Base-by-base conservation (phyloP, 352 stramenopile genomes). In the Phytophthora aleatoria region DNA sequence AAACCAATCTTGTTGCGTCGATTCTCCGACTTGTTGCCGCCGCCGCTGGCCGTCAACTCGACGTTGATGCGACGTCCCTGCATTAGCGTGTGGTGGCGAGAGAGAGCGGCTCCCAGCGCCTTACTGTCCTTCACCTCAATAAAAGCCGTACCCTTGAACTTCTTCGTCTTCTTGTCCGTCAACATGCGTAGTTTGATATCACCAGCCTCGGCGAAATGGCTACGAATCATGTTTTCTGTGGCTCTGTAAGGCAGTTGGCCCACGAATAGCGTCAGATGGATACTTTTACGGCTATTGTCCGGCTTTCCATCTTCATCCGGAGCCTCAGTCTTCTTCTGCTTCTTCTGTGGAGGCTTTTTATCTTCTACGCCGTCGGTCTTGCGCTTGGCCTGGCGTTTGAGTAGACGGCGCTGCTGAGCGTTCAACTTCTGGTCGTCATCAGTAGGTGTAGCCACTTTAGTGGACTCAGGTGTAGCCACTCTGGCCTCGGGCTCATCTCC, bases 101-200 rank as follows among this genome's bases (percentile, higher is more conserved):
- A 88, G 6, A 95, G 74, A 10, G 87, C 87, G 0, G 85, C 85
- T 8, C 85, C 87, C 5, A 94, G 70, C 30, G 87, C 83, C 68
- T 92, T 93, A 62, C 77, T 91, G 67, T 95, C 87, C 59, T 79
- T 76, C 35, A 95, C 87, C 48, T 95, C 85, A 31, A 95, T 94
- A 55, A 95, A 95, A 13, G 87, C 87, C 48, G 77, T 93, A 64
- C 87, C 87, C 45, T 90, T 92, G 57, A 94, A 95, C 61, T 77
- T 88, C 13, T 83, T 83, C 1, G 87, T 94, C 61, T 83, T 83
- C 64, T 93, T 94, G 69, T 95, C 85, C 47, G 87, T 95, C 39
- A 88, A 31, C 87, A 94, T 94, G 35, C 87, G 85, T 53, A 95
- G 33, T 53, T 81, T 60, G 45, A 95, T 91, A 0, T 93, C 82